Evolutionary conservation across 495 filamentous ascomycete genomes (phyloP).

Genomic region (Apodospora peruviana): DNA sequence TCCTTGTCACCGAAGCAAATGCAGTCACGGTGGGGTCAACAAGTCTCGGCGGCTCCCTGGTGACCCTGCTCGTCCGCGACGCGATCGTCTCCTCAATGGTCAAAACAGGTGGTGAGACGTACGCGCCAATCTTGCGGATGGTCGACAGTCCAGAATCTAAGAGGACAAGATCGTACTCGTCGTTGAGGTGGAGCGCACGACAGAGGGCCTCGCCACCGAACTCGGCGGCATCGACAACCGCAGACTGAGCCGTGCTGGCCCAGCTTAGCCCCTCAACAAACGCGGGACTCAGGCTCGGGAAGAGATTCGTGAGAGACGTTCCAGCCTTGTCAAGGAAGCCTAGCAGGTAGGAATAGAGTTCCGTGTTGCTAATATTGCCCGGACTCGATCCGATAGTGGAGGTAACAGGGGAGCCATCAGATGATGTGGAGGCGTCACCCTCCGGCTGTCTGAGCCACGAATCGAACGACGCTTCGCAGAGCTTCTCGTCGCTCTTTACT

Average conservation of each 20-base stretch:
- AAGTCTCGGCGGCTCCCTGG: slow-evolving; percentile 7
- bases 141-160: slow-evolving; percentile 8
- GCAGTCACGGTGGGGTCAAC: slow-evolving; percentile 1
- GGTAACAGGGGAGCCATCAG: background rate
- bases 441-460: slow-evolving; percentile 8
- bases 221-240: slow-evolving; percentile 10
- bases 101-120: slow-evolving; percentile 7
- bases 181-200: slow-evolving; percentile 6
- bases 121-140: slow-evolving; percentile 12
- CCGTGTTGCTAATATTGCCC: background rate
- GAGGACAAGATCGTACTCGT: slow-evolving; percentile 13
- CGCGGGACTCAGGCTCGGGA: slow-evolving; percentile 7
- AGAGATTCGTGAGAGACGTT: slow-evolving; percentile 2
- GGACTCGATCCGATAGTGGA: background rate
- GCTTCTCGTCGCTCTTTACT: slow-evolving; percentile 10
- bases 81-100: slow-evolving; percentile 13
- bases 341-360: slow-evolving; percentile 10
- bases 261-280: slow-evolving; percentile 8
- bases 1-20: too few relatives aligned
- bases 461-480: slow-evolving; percentile 9
- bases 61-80: slow-evolving; percentile 9
- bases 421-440: background rate
- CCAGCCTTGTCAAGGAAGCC: slow-evolving; percentile 8
- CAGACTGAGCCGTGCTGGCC: slow-evolving; percentile 9
- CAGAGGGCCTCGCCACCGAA: slow-evolving; percentile 9